phyloP scores from a whole-genome alignment of 163 green algal genomes.

The Prototheca wickerhamii region DNA sequence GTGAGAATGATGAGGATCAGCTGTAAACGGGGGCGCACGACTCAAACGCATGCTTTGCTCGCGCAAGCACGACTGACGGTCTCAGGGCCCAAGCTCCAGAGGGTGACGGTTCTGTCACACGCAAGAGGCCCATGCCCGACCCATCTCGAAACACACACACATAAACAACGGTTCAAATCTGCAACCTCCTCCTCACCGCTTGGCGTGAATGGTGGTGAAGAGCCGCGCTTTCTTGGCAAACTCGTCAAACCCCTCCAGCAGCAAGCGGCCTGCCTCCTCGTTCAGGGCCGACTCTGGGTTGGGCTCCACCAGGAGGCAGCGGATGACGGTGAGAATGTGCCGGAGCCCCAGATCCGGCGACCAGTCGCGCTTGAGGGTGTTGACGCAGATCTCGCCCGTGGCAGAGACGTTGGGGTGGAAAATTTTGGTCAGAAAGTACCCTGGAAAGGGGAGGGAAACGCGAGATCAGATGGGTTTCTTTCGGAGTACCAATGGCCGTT shows the following conservation, averaged over 20 bases:
- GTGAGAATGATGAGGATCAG: no score
- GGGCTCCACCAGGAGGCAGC: slow-evolving; percentile 90
- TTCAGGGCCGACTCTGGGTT: slow-evolving; percentile 94
- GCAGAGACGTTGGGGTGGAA: slow-evolving; percentile 96
- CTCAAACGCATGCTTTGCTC: no score
- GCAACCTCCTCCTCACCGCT: background rate
- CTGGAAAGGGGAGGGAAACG: slow-evolving; percentile 21
- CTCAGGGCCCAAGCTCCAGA: no score
- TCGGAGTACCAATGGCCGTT: background rate
- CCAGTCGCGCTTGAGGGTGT: slow-evolving; percentile 95
- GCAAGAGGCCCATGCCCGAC: no score
- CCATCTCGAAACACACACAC: background rate
- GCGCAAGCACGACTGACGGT: no score
- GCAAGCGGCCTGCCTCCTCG: slow-evolving; percentile 90
- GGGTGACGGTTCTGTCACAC: no score
- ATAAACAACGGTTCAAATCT: no score
- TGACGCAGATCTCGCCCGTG: slow-evolving; percentile 95
- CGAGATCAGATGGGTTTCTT: background rate
- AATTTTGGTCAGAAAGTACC: slow-evolving; percentile 79
- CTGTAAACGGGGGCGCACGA: no score
- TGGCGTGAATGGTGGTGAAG: slow-evolving; percentile 86
- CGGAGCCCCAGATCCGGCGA: slow-evolving; percentile 50
- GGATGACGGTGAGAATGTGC: slow-evolving; percentile 76
- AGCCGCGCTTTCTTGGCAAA: slow-evolving; percentile 75
- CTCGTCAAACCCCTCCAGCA: slow-evolving; percentile 88